Base-by-base conservation (phyloP, 371 early-diverging fungal species). In the Mortierella sp. region DNA sequence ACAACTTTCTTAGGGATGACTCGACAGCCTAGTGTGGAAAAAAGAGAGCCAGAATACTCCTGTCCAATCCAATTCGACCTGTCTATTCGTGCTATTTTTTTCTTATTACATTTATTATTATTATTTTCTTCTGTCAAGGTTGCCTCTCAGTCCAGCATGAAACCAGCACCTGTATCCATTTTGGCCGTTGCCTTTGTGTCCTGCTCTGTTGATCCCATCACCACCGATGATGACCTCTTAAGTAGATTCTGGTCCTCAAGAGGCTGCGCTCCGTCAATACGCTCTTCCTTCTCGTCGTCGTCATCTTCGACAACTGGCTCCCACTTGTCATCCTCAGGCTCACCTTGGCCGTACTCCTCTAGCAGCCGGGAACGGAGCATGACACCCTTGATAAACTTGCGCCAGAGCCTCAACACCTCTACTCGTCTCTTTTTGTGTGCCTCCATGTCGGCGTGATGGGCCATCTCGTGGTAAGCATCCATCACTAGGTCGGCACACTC, bases 351-450 rank as follows among this genome's bases (percentile, higher is more conserved):
- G 66, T 91, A 91, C 58, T 89, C 87, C 25, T 82, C 82, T 18
- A 85, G 74, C 50, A 93, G 66, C 57, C 90, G 81, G 30, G 86
- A 81, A 37, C 84, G 77, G 43, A 89, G 82, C 62, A 91, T 48
- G 9, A 85, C 57, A 0, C 86, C 82, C 28, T 84, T 84, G 66
- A 92, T 85, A 2, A 93, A 57, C 60, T 88, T 88, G 44, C 86
- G 75, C 93, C 92, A 92, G n/a, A 88, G 83, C 46, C 66, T 65
- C 61, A 85, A 70, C 4, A 83, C 84, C 45, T 87, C 85, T n/a
- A 80, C 75, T 66, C 77, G 84, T 60, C 81, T 85, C 52, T 86
- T 89, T 51, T 81, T 84, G 57, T 81, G 65, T 0, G 84, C 85
- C 52, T 85, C 84, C n/a, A 75, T 66, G 23, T 83, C 81, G 50